Base-by-base conservation (phyloP, 2,329 filamentous ascomycete genomes). In the Neoascochyta sp. region DNA sequence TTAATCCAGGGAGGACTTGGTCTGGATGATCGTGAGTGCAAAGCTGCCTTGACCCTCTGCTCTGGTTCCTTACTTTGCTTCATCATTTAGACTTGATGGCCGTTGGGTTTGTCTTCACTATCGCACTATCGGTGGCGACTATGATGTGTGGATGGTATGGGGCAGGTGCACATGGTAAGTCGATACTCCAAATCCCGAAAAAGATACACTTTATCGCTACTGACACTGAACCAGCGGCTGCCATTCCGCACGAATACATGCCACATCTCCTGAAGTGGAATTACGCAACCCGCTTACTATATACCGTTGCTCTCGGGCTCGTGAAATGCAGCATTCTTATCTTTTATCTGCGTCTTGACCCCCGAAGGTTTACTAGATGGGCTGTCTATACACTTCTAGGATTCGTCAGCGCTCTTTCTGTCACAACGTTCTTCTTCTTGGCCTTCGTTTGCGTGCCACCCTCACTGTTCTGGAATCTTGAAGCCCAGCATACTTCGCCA, bases 121-220 rank as follows among this genome's bases (percentile, higher is more conserved):
- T 29, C 9, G 14, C 12, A 2, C 32, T 34, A 10, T 34, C 32
- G 10, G 17, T 34, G 4, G 32, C 32, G 16, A 34, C 27, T 16
- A 34, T 34, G 32, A 24, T 34, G 12, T 34, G 32, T 34, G 32
- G 26, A 5, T 34, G 26, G 25, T 34, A 29, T 14, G 32, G 32
- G 3, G 25, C 11, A 7, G 32, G 32, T 17, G 27, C 28, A 19
- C 32, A 34, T 16, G 27, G 32, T 34, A 14, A 29, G 32, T 11
- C 20, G 16, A 24, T 16, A 16, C 16, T 17, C 20, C 13, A 16
- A 29, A 24, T 14, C 27, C 24, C 22, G 16, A n/a, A 14, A 13
- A 22, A 34, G 8, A 34, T 34, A 12, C 31, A 24, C 2, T 14
- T 20, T 20, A 10, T 10, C 10, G 7, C 18, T 7, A 20, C 18